Base-by-base conservation (phyloP, 345 rosid genomes). In the Aquilaria malaccensis region DNA sequence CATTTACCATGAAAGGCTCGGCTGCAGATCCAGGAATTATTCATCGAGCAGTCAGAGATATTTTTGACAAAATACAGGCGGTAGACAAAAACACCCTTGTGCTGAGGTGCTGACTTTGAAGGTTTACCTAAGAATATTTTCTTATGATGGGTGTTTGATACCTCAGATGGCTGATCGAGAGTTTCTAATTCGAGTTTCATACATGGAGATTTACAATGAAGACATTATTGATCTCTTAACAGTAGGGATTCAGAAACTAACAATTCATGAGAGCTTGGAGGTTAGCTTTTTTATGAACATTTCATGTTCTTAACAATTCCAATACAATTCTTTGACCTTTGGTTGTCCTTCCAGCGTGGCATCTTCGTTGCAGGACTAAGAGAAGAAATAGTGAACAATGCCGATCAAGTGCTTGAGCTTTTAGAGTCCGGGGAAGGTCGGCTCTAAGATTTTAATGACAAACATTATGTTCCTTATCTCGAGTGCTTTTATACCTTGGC, bases 1-100 rank as follows among this genome's bases (percentile, higher is more conserved):
- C 99, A 14, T 94, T 85, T 66, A 94, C 99, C 2, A 94, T 94
- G 96, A 94, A 89, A 33, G 99, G 99, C 61, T 82, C 99, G 5
- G 74, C 82, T 9, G 51, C 68, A 13, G 94, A 94, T 64, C 96
- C 86, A 0, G 96, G 96, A 45, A 77, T 94, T 58, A 90, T 90
- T 67, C 87, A 74, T 51, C 85, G 83, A 30, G 90, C 95, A 0
- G 92, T 90, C 13, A 73, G 71, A 66, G 91, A 90, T 82, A 75
- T 85, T 2, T 94, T 90, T 70, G 72, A 83, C 30, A 67, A 71
- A 65, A 82, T 86, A 55, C 66, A 83, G 37, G 62, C 4, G 80
- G 99, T 88, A 74, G 52, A 11, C 11, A 6, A 48, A 51, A 1
- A 30, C 7, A 13, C 13, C 33, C 12, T 46, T 45, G 63, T 33